Percentiles rank a stretch among this genome's conserved stretches.
Evolutionary conservation across 2,329 filamentous ascomycete species (phyloP).

Genomic region (Ilyonectria sp.): DNA sequence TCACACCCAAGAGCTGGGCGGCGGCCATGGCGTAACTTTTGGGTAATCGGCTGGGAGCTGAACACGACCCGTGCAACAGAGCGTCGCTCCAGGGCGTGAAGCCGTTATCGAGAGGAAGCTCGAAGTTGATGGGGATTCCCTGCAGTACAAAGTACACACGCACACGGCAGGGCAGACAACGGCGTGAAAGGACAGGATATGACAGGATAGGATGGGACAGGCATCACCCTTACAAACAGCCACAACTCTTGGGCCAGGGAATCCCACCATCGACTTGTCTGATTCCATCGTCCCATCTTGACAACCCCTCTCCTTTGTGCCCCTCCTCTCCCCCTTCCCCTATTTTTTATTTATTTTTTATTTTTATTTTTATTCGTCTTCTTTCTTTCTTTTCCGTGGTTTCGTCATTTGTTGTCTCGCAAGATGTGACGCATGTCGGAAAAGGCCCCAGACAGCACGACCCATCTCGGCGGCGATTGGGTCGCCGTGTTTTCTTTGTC

Average conservation of each 20-base stretch:
- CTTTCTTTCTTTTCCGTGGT: constrained; percentile 3
- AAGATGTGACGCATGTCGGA: background rate
- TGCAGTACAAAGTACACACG: too few relatives aligned
- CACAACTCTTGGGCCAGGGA: background rate
- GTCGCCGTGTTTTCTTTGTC: background rate
- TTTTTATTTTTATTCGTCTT: constrained; percentile 3
- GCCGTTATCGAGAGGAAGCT: background rate
- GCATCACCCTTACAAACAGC: constrained; percentile 18
- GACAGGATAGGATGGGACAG: constrained; percentile 16
- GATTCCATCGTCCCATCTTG: constrained; percentile 30
- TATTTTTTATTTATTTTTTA: too few relatives aligned
- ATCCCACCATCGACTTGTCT: constrained; percentile 16
- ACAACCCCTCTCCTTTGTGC: constrained; percentile 15
- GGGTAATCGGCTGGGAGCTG: background rate
- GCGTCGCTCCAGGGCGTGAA: background rate
- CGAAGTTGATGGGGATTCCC: background rate
- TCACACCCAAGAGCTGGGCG: background rate
- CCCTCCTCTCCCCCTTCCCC: constrained; percentile 21
- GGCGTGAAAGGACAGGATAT: background rate
- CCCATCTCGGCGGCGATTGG: background rate
- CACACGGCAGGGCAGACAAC: background rate
- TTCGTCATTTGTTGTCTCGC: constrained; percentile 1
- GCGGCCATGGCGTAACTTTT: background rate
- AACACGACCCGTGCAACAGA: constrained; percentile 1
- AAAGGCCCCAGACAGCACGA: background rate